These are phyloP conservation scores for Syzygium grande DNA, from an alignment of 345 rosid species.

Conservation along the genomic window DNA sequence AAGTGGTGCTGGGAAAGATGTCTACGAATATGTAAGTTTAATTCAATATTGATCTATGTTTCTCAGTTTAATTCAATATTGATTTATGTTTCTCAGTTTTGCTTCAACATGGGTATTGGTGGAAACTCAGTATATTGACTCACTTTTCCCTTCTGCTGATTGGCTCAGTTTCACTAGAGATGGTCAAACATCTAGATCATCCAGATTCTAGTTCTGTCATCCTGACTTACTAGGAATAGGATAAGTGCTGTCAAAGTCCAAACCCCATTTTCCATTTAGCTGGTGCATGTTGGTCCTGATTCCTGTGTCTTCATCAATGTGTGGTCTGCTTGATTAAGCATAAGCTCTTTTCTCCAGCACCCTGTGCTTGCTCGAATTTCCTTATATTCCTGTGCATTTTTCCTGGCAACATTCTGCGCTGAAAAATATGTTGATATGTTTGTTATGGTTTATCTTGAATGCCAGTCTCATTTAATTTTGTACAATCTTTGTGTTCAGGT, in stretches of 20 bases:
- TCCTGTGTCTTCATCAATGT: not conserved
- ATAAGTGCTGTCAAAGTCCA: not conserved
- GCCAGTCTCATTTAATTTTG: not conserved
- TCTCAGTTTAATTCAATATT: not conserved
- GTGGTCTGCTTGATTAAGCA: not conserved
- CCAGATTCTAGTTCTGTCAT: not conserved
- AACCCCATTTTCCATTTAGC: not conserved
- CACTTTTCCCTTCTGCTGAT: not conserved
- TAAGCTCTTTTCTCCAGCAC: not conserved
- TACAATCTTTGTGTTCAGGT: conserved; percentile 30
- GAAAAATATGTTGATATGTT: not conserved
- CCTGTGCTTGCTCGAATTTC: not conserved
- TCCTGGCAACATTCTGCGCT: not conserved
- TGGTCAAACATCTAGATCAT: not conserved
- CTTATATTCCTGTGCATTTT: not conserved
- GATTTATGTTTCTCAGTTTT: not conserved
- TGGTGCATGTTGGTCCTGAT: not conserved
- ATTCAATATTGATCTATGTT: not conserved
- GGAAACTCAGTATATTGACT: not conserved
- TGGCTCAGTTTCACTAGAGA: not conserved
- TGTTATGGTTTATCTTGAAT: not conserved
- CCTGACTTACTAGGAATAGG: not conserved
- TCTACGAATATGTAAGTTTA: conserved; percentile 70
- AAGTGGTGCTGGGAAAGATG: conserved; percentile 85
- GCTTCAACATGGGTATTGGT: not conserved